Evolutionary conservation across 768 basidiomycete genomes (phyloP), one percentile per base, ranked within the genome.

Genomic region (Lentinula boryana): DNA sequence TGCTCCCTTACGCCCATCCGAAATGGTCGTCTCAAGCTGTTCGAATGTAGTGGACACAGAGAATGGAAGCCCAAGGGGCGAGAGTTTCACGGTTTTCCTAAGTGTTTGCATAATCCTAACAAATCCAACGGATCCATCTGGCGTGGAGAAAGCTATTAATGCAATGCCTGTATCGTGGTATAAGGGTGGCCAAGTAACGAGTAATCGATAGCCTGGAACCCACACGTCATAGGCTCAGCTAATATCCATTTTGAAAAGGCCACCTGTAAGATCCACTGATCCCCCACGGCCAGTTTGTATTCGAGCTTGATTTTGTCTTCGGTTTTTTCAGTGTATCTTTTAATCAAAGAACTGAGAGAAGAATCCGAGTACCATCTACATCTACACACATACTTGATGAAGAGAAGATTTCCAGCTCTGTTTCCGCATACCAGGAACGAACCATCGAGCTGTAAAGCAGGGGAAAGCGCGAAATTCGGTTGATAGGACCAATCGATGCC

Each of bases 401-500:
- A 81, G 6, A 77, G 68, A 18, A 92, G 68, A 43, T 76, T 76
- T 16, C 91, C 91, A 0, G 83, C 87, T 23, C 89, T 78, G 64
- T 74, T 89, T 3, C 89, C 91, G 3, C 83, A 71, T n/a, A 88
- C 78, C 4, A 93, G 79, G 0, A 91, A 69, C 3, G 91, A 92
- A 2, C 78, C 81, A 61, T 90, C 83, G 3, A 81, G 53, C 23
- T 69, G 54, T 0, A 83, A 81, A 8, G 75, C 68, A 2, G 88
- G 87, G 12, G 64, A 66, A 9, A 80, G 62, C 10, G 76, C 77
- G 71, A 88, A 89, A 60, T 83, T 72, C 1, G 83, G 75, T 68
- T 87, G 85, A 32, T 70, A 63, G 3, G 90, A 86, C 91, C 91
- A 93, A 13, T 78, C 74, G 35, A 89, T 81, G 66, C 86, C 90